Base-by-base conservation (phyloP, 371 early-diverging fungal genomes). In the Racocetra persica region DNA sequence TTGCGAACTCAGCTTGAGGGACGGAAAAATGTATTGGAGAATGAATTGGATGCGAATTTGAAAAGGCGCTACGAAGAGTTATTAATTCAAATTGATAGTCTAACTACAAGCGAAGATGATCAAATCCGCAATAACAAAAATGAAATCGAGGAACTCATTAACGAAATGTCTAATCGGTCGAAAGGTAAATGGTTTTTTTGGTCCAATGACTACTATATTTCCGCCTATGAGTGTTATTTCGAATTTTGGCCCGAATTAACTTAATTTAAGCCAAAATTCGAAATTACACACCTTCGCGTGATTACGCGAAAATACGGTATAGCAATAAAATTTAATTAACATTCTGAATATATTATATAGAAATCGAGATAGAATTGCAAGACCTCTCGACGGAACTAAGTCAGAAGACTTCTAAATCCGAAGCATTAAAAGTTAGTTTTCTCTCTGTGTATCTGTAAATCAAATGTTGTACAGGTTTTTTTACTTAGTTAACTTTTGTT, bases 11-110 rank as follows among this genome's bases (percentile, higher is more conserved):
- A 92, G 93, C 81, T 93, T 45, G 94, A 92, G 72, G 84, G 86
- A 3, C 90, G 91, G 26, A 93, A 93, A 52, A 92, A 89, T 66
- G 85, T 90, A 10, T 75, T 96, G n/a, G 91, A 93, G 63, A 93
- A 92, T 80, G 92, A 92, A 74, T 83, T 97, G 74, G 84, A 90
- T 5, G 85, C 89, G 8, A 92, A 93, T 79, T 81, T 93, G 65
- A 83, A 87, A 60, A 92, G 92, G n/a, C 87, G 88, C 69, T 84
- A 88, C 32, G 88, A 91, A 24, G 92, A 91, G 45, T 73, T 93
- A 24, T 52, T 84, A 11, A 87, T 85, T 41, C 88, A 90, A 73
- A 85, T 93, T 63, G 90, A 92, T 55, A 84, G 85, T 24, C 82
- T 86, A 1, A 76, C 77, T 41, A 83, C 83, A 3, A 83, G 65